These are phyloP conservation scores for Jaenimonas drosophilae DNA, from an alignment of 208 protist genomes.

Conservation along the genomic window DNA sequence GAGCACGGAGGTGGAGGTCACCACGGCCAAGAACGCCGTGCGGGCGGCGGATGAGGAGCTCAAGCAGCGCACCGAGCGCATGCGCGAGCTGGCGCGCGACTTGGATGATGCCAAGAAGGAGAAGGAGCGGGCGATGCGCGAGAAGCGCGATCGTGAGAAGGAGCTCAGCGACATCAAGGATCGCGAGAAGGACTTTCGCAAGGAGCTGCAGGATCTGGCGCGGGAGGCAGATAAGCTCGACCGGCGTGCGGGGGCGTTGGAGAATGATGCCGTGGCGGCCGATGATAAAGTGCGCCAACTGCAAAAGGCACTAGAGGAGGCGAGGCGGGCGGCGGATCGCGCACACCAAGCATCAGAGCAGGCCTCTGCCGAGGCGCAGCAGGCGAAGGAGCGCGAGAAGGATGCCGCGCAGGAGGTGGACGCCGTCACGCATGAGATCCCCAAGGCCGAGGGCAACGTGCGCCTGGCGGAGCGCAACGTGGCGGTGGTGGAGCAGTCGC, in stretches of 20 bases:
- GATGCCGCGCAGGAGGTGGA: conserved; percentile 62
- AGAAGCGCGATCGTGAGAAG: conserved; percentile 80
- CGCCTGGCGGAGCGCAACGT: conserved; percentile 64
- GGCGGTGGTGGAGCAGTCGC: conserved; percentile 35
- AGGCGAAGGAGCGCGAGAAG: conserved; percentile 47
- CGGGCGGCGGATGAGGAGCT: conserved; percentile 58
- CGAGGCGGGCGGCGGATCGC: conserved; percentile 61
- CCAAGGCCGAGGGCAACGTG: conserved; percentile 72
- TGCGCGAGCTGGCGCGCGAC: conserved; percentile 68
- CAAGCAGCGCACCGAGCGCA: conserved; percentile 68
- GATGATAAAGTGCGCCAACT: conserved; percentile 86
- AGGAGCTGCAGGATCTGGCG: conserved; percentile 55
- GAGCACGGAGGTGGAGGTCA: conserved; percentile 46
- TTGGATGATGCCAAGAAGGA: conserved; percentile 75
- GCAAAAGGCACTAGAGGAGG: conserved; percentile 78
- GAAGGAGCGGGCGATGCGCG: conserved; percentile 59
- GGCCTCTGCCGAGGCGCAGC: conserved; percentile 54
- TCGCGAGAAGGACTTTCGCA: conserved; percentile 68
- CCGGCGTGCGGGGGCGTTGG: conserved; percentile 40
- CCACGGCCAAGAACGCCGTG: conserved; percentile 40
- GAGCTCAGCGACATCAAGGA: conserved; percentile 48
- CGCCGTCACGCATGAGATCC: conserved; percentile 52
- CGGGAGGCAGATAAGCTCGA: conserved; percentile 74
- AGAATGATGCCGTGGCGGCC: conserved; percentile 46
- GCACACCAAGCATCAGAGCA: conserved; percentile 58